Evolutionary conservation across 495 filamentous ascomycete genomes (phyloP).

Genomic region (Ascobolus immersus): DNA sequence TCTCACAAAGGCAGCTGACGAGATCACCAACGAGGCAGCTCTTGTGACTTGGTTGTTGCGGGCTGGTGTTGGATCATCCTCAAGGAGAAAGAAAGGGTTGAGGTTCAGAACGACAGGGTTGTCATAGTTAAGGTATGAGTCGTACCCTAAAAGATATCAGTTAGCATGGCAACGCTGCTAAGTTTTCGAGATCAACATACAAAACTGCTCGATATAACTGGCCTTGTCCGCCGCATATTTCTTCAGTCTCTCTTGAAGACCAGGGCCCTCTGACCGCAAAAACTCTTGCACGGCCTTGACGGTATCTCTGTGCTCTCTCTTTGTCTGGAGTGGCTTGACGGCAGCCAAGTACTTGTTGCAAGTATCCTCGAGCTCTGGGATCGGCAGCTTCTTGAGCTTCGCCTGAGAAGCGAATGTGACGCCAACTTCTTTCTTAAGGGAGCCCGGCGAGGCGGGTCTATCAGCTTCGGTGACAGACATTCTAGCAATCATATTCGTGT

Average conservation of each 20-base stretch:
- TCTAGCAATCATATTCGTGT: no score
- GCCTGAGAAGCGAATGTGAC: conserved; percentile 81
- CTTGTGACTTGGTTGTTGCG: conserved; percentile 89
- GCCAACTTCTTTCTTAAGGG: conserved; percentile 26
- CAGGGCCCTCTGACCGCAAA: conserved; percentile 54
- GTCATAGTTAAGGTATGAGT: conserved; percentile 93
- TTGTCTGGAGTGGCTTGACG: conserved; percentile 56
- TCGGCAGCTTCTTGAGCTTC: conserved; percentile 69
- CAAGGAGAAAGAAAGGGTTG: conserved; percentile 91
- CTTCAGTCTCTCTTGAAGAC: conserved; percentile 68
- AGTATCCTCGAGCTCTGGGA: conserved; percentile 67
- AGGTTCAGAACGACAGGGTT: conserved; percentile 93
- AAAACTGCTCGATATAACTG: conserved; percentile 97
- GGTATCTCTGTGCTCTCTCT: conserved; percentile 63
- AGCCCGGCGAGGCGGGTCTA: no score
- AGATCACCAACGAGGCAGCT: conserved; percentile 74
- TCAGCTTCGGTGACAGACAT: no score
- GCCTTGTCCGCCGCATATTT: conserved; percentile 80
- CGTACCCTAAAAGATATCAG: conserved; percentile 48
- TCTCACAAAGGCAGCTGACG: conserved; percentile 73
- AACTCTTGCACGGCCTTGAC: conserved; percentile 64
- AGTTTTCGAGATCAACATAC: conserved; percentile 28
- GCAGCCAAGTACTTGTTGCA: conserved; percentile 57
- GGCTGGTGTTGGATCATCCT: conserved; percentile 91
- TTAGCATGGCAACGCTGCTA: neutral